Evolutionary conservation across 352 stramenopile genomes (phyloP).

Genomic region (Globisporangium spinosum): DNA sequence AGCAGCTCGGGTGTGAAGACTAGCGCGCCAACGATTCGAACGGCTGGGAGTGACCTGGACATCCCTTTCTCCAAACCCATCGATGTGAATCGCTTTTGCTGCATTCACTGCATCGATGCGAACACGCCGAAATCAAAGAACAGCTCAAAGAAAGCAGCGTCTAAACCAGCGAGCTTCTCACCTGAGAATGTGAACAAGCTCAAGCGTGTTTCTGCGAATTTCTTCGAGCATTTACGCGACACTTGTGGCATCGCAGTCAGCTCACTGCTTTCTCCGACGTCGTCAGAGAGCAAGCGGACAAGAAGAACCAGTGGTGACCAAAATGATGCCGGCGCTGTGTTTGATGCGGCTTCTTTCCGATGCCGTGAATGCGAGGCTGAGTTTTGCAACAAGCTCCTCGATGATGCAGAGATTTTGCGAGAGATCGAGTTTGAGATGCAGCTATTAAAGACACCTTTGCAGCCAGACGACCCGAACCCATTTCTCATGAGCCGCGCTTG

Average conservation of each 20-base stretch:
- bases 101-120: constrained; percentile 32
- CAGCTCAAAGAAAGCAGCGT: background rate
- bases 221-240: constrained; percentile 45
- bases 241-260: constrained; percentile 28
- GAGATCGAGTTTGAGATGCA: constrained; percentile 43
- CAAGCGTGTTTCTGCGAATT: constrained; percentile 53
- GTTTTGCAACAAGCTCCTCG: constrained; percentile 49
- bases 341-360: constrained; percentile 41
- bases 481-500: constrained; percentile 68
- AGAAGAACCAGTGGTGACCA: constrained; percentile 14
- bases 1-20: background rate
- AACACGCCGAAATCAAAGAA: background rate
- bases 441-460: constrained; percentile 44
- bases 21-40: constrained; percentile 3
- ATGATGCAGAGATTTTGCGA: constrained; percentile 48
- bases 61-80: constrained; percentile 59
- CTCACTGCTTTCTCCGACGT: constrained; percentile 9
- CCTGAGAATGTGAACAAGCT: constrained; percentile 48
- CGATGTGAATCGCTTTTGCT: constrained; percentile 47
- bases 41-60: constrained; percentile 20
- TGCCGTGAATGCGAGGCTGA: constrained; percentile 42
- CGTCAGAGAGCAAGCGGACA: background rate
- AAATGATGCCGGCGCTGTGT: constrained; percentile 20
- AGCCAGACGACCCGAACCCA: constrained; percentile 20
- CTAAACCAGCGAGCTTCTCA: constrained; percentile 29